These are phyloP conservation scores for Pyricularia grisea DNA, from an alignment of 2,329 filamentous ascomycete genomes.

Conservation along the genomic window DNA sequence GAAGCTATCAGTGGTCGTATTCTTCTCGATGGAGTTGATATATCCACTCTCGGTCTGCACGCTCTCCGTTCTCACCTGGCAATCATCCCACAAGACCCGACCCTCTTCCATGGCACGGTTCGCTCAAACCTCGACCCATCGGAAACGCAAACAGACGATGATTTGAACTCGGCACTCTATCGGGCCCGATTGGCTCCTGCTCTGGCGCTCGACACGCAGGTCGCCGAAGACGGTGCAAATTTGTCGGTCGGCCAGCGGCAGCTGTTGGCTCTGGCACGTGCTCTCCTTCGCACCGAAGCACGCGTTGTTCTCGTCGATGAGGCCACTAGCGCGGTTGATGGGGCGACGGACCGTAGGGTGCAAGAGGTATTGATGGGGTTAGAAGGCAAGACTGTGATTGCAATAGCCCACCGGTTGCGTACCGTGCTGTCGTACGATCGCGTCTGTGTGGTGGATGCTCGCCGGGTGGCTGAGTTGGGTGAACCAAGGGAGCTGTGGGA, in stretches of 20 bases:
- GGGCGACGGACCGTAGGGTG: slow-evolving; percentile 65
- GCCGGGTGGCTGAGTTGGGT: slow-evolving; percentile 59
- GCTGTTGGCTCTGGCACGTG: slow-evolving; percentile 34
- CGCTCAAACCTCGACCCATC: slow-evolving; percentile 92
- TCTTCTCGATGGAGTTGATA: slow-evolving; percentile 82
- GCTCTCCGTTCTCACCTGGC: slow-evolving; percentile 91
- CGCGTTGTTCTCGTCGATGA: slow-evolving; percentile 46
- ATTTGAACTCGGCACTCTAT: background rate
- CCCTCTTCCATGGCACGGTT: slow-evolving; percentile 86
- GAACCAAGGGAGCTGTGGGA: slow-evolving; percentile 51
- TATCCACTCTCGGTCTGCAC: slow-evolving; percentile 81
- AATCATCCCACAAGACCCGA: slow-evolving; percentile 95
- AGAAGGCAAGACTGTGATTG: slow-evolving; percentile 55
- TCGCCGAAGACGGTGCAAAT: slow-evolving; percentile 63
- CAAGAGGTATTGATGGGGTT: slow-evolving; percentile 52
- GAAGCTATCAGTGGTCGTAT: slow-evolving; percentile 89
- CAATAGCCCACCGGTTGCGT: slow-evolving; percentile 33
- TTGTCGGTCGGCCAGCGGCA: slow-evolving; percentile 62
- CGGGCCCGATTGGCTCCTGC: background rate
- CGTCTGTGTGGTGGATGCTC: slow-evolving; percentile 62
- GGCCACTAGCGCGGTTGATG: slow-evolving; percentile 39
- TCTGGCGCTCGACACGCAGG: slow-evolving; percentile 29
- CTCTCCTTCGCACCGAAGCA: slow-evolving; percentile 42
- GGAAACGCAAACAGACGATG: background rate
- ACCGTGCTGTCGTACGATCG: background rate